A percentile compares a stretch with the other conserved stretches of the same genome.
Conservation (phyloP, 345 rosid species). For the Bretschneidera sinensis region DNA sequence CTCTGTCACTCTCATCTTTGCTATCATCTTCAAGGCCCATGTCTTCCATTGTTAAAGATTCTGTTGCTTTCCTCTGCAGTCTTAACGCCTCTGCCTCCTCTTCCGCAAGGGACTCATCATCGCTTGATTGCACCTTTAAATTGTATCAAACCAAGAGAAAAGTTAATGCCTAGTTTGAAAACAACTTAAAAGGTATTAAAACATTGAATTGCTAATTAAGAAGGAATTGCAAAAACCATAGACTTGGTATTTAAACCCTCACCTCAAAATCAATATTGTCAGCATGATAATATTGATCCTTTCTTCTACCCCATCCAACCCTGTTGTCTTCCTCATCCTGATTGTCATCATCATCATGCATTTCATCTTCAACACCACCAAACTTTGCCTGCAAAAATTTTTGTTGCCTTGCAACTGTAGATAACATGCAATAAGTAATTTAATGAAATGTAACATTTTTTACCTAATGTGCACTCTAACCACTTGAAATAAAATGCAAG, state of each 20-base stretch:
- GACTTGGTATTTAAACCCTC: conserved; percentile 12
- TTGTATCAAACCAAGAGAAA: conserved; percentile 10
- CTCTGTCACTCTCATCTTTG: conserved; percentile 49
- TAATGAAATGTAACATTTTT: conserved; percentile 1
- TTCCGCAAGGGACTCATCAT: conserved; percentile 58
- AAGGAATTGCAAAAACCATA: too few relatives aligned
- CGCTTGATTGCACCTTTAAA: conserved; percentile 64
- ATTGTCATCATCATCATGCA: conserved; percentile 56
- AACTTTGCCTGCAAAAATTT: conserved; percentile 48
- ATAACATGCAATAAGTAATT: conserved; percentile 1
- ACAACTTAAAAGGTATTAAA: neutral
- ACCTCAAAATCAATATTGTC: conserved; percentile 65
- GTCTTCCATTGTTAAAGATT: conserved; percentile 54
- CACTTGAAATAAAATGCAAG: neutral
- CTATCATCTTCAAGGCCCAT: conserved; percentile 58
- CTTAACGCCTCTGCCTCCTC: conserved; percentile 68
- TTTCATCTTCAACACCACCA: conserved; percentile 73
- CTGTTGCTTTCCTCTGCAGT: conserved; percentile 43
- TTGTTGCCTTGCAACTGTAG: conserved; percentile 61
- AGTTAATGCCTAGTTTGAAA: conserved; percentile 1
- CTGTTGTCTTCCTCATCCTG: conserved; percentile 40
- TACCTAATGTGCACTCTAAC: neutral
- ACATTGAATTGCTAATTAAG: too few relatives aligned
- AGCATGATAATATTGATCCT: conserved; percentile 36
- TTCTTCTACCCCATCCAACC: conserved; percentile 47